Percentiles rank a stretch among this genome's conserved stretches.
Evolutionary conservation across 768 basidiomycete species (phyloP).

Genomic region (Obba rivulosa): DNA sequence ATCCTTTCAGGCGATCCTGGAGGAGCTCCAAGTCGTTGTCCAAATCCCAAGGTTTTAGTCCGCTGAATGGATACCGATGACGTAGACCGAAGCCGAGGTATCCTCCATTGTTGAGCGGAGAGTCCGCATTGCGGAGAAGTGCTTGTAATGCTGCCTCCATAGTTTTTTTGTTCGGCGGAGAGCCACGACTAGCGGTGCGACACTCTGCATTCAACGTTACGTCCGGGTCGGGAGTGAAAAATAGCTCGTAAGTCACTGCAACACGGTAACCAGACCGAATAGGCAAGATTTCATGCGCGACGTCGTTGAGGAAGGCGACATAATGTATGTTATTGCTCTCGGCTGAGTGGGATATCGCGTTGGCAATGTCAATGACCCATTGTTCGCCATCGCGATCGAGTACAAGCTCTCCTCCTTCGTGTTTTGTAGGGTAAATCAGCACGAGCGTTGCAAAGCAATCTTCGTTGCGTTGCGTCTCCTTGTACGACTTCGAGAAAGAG

Average conservation of each 20-base stretch:
- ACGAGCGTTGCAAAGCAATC: conserved; percentile 41
- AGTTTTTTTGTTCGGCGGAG: background rate
- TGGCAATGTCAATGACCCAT: conserved; percentile 28
- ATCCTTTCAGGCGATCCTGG: conserved; percentile 4
- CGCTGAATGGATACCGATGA: conserved; percentile 23
- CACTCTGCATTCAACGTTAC: no score
- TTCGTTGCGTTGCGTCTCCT: conserved; percentile 5
- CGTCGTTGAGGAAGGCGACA: conserved; percentile 37
- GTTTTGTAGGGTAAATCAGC: conserved; percentile 37
- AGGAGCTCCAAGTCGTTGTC: background rate
- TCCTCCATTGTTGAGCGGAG: conserved; percentile 33
- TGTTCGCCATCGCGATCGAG: conserved; percentile 18
- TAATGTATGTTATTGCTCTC: conserved; percentile 22
- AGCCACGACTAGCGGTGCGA: no score
- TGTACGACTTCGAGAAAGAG: conserved; percentile 9
- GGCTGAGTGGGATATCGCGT: conserved; percentile 16
- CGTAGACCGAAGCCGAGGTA: conserved; percentile 35
- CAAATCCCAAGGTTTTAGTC: background rate
- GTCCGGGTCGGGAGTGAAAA: conserved; percentile 6
- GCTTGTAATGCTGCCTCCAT: conserved; percentile 14
- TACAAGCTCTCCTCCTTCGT: conserved; percentile 39
- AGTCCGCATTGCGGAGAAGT: conserved; percentile 24
- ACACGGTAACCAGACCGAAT: conserved; percentile 38
- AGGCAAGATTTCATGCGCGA: conserved; percentile 39
- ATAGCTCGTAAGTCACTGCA: conserved; percentile 40